A percentile compares a stretch with the other conserved stretches of the same genome.
Conservation (phyloP, 2,329 filamentous ascomycete species). For the Blastomyces gilchristii region DNA sequence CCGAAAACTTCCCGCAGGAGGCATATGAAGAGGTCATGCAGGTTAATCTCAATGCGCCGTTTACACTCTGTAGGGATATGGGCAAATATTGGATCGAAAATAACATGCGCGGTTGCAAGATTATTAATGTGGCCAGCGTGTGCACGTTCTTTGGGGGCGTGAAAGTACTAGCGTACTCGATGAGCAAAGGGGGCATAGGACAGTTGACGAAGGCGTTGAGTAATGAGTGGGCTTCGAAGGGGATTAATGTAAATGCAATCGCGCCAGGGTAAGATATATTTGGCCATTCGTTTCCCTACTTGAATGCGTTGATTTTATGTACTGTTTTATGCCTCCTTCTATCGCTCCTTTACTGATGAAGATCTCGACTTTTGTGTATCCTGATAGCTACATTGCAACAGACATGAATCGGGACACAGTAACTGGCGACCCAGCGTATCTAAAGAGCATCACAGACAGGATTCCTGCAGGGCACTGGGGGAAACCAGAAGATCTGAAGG, state of each 20-base stretch:
- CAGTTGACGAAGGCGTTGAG: conserved; percentile 75
- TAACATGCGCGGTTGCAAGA: conserved; percentile 47
- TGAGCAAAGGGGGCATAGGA: conserved; percentile 72
- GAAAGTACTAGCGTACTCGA: conserved; percentile 78
- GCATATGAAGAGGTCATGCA: conserved; percentile 77
- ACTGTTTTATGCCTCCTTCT: background rate
- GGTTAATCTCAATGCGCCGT: conserved; percentile 75
- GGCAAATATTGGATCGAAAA: conserved; percentile 64
- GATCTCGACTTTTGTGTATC: background rate
- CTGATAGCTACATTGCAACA: conserved; percentile 39
- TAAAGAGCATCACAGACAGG: conserved; percentile 10
- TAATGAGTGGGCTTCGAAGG: conserved; percentile 71
- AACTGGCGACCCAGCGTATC: conserved; percentile 2
- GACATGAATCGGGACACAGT: conserved; percentile 8
- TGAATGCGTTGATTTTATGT: background rate
- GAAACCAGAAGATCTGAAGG: conserved; percentile 14
- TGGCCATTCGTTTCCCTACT: background rate
- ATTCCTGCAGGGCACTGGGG: conserved; percentile 15
- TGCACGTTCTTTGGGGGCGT: conserved; percentile 78
- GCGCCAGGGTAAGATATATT: conserved; percentile 59
- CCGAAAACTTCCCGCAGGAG: conserved; percentile 60
- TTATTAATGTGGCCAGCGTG: conserved; percentile 77
- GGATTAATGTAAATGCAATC: conserved; percentile 77
- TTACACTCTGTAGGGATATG: conserved; percentile 64
- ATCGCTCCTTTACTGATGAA: background rate